Evolutionary conservation across 2,329 filamentous ascomycete species (phyloP), one percentile per base, ranked within the genome.

Genomic region (Monosporascus ibericus): DNA sequence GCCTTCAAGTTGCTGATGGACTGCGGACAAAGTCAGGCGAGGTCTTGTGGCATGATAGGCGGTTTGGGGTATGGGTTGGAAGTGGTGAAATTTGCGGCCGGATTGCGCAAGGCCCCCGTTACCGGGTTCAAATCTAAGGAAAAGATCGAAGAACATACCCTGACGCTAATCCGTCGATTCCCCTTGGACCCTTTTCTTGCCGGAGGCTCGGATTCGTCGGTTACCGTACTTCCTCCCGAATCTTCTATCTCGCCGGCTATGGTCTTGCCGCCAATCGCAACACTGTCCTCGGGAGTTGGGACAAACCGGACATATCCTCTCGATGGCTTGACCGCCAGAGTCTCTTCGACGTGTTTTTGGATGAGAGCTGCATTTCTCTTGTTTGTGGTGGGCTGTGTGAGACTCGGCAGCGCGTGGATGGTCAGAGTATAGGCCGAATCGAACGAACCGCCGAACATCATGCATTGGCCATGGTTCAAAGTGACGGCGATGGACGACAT

Each of bases 361-460:
- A 95, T 80, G 18, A 95, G 71, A n/a, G 79, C 77, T 1, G 89
- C 84, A 67, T 92, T 94, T 56, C 90, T 83, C 66, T 88, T 87
- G 72, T 96, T 96, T 49, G 83, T 89, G 3, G 84, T 80, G 0
- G 88, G 82, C 55, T 86, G 84, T 52, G 94, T 73, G 58, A 89
- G 79, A 11, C 76, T 76, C 1, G 87, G 78, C 9, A 94, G 75
- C 1, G 89, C 85, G 37, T 80, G 85, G 54, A 96, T 80, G 36
- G 82, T 86, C 63, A 95, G 75, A 54, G 85, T 79, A 65, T 96
- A 96, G 20, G 89, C 88, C 3, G 89, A 87, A 48, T 91, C 86
- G 57, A 89, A 87, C 5, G 83, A 85, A 37, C 85, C 87, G 2
- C 82, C 87, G 55, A 92, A 86, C 51, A 90, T 75, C 60, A 96